Evolutionary conservation across 2,329 filamentous ascomycete species (phyloP).

Genomic region (Talaromyces sp.): DNA sequence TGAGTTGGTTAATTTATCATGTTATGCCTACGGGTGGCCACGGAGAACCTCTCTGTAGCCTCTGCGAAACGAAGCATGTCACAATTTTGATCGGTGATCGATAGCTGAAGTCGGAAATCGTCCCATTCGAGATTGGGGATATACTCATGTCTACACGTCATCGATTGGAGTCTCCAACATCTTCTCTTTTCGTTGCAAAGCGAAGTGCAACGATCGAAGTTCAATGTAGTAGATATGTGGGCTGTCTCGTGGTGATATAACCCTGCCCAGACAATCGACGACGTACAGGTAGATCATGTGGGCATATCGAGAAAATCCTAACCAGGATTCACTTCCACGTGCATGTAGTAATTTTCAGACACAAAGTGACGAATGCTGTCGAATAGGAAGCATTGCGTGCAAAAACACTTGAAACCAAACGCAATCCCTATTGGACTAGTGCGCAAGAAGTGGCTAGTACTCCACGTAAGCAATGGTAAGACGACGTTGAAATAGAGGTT

Average conservation of each 20-base stretch:
- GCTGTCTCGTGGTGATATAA: neutral
- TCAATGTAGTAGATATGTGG: neutral
- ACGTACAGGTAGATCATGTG: neutral
- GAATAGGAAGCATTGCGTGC: neutral
- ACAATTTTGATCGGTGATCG: neutral
- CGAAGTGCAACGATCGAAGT: neutral
- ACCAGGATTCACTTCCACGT: neutral
- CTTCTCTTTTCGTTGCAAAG: neutral
- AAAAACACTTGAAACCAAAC: neutral
- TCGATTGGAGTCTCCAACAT: neutral
- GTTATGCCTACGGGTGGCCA: neutral
- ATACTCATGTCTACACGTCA: neutral
- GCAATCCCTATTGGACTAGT: neutral
- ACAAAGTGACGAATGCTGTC: neutral
- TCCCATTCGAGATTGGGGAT: neutral
- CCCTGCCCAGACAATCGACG: neutral
- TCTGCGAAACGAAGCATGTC: neutral
- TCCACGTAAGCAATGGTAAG: neutral
- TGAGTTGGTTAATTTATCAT: neutral
- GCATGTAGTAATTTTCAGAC: neutral
- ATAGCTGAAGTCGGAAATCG: neutral
- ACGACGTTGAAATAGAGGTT: slow-evolving; percentile 10
- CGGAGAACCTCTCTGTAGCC: neutral
- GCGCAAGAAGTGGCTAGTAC: neutral
- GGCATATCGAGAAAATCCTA: neutral